Evolutionary conservation across 768 basidiomycete genomes (phyloP), one percentile per base, ranked within the genome.

Genomic region (Termitomyces eurrhizus): DNA sequence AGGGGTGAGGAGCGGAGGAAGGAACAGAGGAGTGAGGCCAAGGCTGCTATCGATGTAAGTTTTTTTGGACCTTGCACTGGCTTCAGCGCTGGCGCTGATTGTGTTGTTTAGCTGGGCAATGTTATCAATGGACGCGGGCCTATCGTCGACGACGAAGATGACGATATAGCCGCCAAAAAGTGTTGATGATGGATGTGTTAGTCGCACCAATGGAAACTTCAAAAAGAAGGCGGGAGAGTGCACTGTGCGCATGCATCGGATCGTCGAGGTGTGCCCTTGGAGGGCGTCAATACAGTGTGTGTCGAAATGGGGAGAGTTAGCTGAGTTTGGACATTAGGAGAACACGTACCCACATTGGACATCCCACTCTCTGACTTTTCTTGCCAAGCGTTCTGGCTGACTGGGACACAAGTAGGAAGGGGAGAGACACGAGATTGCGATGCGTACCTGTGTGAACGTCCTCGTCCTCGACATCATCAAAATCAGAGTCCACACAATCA

Each of bases 161-260:
- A 80, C 55, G 78, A 83, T 66, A 60, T 78, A n/a, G n/a, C n/a
- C n/a, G n/a, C n/a, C n/a, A n/a, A 66, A 85, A 92, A 7, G 76
- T 75, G 73, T 91, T 87, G 74, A 93, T 89, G 29, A 76, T 70
- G 12, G 75, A 68, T 1, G 82, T 66, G 60, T 93, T 79, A 26
- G 86, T 77, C 1, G 88, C 92, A 55, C 88, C 86, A 66, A 78
- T 81, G 42, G 89, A 88, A 14, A 92, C 86, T 62, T 90, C 81
- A 70, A 83, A 89, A 58, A 96, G 81, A 14, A 98, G 82, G 8
- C 81, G 81, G 9, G 93, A 91, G 66, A 97, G 86, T 96, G 89
- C 53, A 98, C 74, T 14, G 93, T 88, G 66, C 90, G 92, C 58
- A 96, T 79, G 72, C 94, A 97, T 33, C 96, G 86, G 54, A 98